Percentiles rank a stretch among this genome's conserved stretches.
These are phyloP conservation scores for Trematosphaeria pertusa DNA, from an alignment of 2,329 filamentous ascomycete species.

Conservation along the genomic window DNA sequence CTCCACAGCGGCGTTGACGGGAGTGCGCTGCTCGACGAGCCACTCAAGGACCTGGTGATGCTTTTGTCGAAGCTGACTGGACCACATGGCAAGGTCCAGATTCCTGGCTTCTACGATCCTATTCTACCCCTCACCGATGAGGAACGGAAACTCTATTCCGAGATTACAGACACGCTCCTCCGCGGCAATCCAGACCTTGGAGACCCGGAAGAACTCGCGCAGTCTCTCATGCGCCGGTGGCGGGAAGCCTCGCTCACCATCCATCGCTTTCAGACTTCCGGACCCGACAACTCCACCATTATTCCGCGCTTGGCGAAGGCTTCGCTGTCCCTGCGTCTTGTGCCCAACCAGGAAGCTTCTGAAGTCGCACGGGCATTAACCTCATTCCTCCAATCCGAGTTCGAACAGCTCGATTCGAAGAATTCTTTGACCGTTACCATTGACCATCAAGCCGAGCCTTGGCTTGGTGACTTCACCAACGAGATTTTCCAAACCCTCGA, in stretches of 20 bases:
- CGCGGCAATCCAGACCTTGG: slow-evolving; percentile 71
- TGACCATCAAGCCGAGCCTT: slow-evolving; percentile 93
- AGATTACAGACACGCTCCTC: slow-evolving; percentile 80
- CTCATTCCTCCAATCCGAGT: slow-evolving; percentile 73
- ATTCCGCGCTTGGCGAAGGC: slow-evolving; percentile 90
- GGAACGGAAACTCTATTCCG: slow-evolving; percentile 81
- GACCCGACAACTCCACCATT: slow-evolving; percentile 84
- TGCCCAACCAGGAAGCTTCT: slow-evolving; percentile 89
- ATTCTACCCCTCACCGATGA: slow-evolving; percentile 77
- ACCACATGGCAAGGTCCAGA: slow-evolving; percentile 77
- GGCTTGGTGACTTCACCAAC: slow-evolving; percentile 91
- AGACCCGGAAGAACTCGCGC: slow-evolving; percentile 74
- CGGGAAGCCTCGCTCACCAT: slow-evolving; percentile 93
- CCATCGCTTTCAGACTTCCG: slow-evolving; percentile 90
- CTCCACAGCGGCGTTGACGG: slow-evolving; percentile 97
- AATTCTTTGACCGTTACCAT: slow-evolving; percentile 84
- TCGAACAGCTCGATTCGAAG: slow-evolving; percentile 75
- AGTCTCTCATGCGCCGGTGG: slow-evolving; percentile 91
- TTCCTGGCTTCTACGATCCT: slow-evolving; percentile 88
- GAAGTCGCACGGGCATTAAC: slow-evolving; percentile 74
- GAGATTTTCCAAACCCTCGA: slow-evolving; percentile 91
- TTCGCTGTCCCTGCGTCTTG: slow-evolving; percentile 86
- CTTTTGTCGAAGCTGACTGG: slow-evolving; percentile 84
- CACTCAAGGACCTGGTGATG: slow-evolving; percentile 86
- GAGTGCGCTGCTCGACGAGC: slow-evolving; percentile 86